phyloP scores from a whole-genome alignment of 192 early-diverging fungal genomes.

The Oehlia diaphana region DNA sequence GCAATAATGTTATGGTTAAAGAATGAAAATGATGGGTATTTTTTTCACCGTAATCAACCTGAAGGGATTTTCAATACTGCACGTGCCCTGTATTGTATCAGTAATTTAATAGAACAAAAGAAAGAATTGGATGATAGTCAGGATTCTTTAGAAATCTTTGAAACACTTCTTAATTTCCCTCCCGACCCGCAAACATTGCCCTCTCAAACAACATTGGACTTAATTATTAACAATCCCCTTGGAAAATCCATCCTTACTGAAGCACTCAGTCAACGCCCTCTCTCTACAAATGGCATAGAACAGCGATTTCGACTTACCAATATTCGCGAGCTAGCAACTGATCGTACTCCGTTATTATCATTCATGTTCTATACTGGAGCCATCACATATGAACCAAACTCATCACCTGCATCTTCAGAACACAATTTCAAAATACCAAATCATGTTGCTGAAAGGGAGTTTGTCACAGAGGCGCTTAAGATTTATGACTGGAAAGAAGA shows the following conservation, averaged over 20 bases:
- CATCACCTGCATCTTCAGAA: neutral
- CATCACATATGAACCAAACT: neutral
- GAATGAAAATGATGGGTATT: slow-evolving; percentile 21
- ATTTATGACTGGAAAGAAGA: neutral
- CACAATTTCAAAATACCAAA: neutral
- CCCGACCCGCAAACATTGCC: neutral
- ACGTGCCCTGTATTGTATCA: neutral
- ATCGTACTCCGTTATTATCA: neutral
- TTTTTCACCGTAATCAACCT: slow-evolving; percentile 15
- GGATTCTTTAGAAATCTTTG: neutral
- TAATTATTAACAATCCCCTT: slow-evolving; percentile 6
- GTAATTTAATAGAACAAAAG: neutral
- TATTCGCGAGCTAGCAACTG: slow-evolving; percentile 2
- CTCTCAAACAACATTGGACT: slow-evolving; percentile 5
- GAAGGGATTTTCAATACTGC: slow-evolving; percentile 8
- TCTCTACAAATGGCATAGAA: neutral
- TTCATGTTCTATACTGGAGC: slow-evolving; percentile 7
- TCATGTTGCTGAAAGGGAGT: neutral
- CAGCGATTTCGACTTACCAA: neutral
- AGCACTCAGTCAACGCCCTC: neutral
- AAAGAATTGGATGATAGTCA: neutral
- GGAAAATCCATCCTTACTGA: slow-evolving; percentile 1
- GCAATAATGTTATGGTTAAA: slow-evolving; percentile 26
- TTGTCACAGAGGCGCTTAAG: neutral
- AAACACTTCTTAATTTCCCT: neutral